Conservation (phyloP, 2,329 filamentous ascomycete genomes). For the Thielaviopsis populi region DNA sequence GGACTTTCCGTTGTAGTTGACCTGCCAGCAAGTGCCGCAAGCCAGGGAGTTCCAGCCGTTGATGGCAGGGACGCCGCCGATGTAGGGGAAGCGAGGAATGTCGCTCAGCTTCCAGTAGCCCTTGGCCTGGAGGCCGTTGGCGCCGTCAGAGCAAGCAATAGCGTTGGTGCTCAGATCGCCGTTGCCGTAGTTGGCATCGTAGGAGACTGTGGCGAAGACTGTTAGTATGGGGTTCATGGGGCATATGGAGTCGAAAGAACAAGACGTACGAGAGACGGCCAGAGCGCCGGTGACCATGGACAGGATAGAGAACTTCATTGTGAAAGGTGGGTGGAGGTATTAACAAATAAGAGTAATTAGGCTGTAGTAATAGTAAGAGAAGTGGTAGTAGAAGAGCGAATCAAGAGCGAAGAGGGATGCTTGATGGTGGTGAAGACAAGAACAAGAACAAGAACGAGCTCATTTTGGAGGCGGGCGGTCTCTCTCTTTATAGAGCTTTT, state of each 20-base stretch:
- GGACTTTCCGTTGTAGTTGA: conserved; percentile 35
- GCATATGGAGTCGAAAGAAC: conserved; percentile 3
- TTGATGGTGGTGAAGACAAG: not conserved
- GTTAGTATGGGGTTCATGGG: not conserved
- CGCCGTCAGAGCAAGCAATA: conserved; percentile 53
- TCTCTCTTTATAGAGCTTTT: not conserved
- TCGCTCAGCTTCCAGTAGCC: conserved; percentile 41
- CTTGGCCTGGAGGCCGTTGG: conserved; percentile 48
- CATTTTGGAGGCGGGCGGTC: not conserved
- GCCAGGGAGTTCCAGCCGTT: conserved; percentile 39
- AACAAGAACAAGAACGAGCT: not conserved
- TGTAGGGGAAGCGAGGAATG: conserved; percentile 36
- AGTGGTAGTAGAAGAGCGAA: not conserved
- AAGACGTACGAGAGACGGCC: conserved; percentile 24
- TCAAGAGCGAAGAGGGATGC: not conserved
- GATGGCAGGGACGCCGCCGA: conserved; percentile 40
- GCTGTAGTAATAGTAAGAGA: not conserved
- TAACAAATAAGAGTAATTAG: conserved; percentile 2
- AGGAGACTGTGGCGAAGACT: conserved; percentile 38
- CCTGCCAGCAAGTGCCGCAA: conserved; percentile 45
- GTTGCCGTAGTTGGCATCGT: conserved; percentile 57
- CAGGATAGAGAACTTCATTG: conserved; percentile 32
- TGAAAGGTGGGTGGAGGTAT: conserved; percentile 19
- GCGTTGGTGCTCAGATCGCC: conserved; percentile 35
- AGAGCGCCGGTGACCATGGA: conserved; percentile 27